phyloP scores from a whole-genome alignment of 495 filamentous ascomycete species.

The Darksidea phi region DNA sequence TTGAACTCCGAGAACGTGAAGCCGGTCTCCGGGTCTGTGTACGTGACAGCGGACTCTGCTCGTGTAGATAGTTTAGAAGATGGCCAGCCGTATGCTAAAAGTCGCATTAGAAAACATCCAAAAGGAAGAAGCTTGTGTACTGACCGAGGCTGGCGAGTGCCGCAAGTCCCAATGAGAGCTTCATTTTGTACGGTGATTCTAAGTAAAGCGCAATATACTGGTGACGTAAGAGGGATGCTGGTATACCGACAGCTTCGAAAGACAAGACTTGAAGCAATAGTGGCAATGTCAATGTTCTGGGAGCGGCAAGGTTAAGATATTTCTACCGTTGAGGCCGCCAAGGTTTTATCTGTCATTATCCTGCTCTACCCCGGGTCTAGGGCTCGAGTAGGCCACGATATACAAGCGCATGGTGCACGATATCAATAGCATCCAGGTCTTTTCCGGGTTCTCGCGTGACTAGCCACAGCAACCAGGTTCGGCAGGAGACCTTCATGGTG shows the following conservation, averaged over 20 bases:
- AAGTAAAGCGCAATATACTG: conserved; percentile 3
- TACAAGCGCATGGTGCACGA: conserved; percentile 24
- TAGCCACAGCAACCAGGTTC: conserved; percentile 23
- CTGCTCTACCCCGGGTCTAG: conserved; percentile 25
- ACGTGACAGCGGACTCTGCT: neutral
- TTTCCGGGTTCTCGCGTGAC: conserved; percentile 28
- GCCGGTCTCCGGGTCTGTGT: conserved; percentile 50
- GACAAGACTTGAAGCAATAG: conserved; percentile 4
- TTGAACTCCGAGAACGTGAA: conserved; percentile 50
- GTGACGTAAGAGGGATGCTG: conserved; percentile 3
- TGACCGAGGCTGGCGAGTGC: conserved; percentile 16
- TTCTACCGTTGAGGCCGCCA: conserved; percentile 27
- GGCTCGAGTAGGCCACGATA: conserved; percentile 22
- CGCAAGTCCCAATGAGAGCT: conserved; percentile 4
- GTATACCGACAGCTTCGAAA: conserved; percentile 9
- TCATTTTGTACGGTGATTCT: conserved; percentile 20
- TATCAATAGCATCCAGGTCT: conserved; percentile 26
- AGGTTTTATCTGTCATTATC: conserved; percentile 32
- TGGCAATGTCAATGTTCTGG: conserved; percentile 13
- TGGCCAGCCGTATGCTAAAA: conserved; percentile 9
- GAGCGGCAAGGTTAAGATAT: conserved; percentile 31
- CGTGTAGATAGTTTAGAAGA: neutral
- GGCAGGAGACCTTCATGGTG: conserved; percentile 20
- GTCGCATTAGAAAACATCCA: neutral
- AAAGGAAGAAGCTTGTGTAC: neutral